Conservation (phyloP, 768 basidiomycete species). For the Lactarius pseudohatsudake region DNA sequence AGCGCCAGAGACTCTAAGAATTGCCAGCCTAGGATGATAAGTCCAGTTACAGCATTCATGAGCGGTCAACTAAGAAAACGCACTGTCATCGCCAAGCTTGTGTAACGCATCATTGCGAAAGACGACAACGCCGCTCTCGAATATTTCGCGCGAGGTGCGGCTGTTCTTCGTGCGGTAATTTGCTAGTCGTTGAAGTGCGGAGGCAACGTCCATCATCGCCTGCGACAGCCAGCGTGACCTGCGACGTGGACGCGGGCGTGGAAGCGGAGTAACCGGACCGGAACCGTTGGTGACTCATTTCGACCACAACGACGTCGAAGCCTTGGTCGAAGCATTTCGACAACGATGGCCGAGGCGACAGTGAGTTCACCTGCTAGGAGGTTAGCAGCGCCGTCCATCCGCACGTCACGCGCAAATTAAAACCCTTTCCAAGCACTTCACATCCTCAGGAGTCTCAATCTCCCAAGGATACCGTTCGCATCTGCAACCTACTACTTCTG, state of each 20-base stretch:
- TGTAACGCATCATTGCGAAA: conserved; percentile 35
- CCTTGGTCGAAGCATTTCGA: background rate
- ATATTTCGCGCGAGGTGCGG: conserved; percentile 38
- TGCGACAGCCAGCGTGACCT: background rate
- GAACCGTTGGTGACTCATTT: too few species aligned
- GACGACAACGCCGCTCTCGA: conserved; percentile 36
- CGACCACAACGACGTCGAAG: background rate
- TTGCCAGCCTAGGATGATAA: conserved; percentile 58
- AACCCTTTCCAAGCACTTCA: background rate
- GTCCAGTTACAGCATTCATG: background rate
- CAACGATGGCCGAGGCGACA: background rate
- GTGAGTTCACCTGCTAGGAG: background rate
- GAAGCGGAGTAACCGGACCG: conserved; percentile 14
- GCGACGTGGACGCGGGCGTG: background rate
- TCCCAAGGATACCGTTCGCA: conserved; percentile 40
- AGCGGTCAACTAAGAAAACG: conserved; percentile 1
- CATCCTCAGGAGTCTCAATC: background rate
- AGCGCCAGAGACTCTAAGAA: conserved; percentile 79
- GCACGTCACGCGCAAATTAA: background rate
- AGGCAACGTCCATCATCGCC: conserved; percentile 35
- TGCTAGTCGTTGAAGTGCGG: conserved; percentile 38
- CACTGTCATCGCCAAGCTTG: conserved; percentile 38
- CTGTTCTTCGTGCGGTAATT: conserved; percentile 36
- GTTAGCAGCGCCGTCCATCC: conserved; percentile 8
- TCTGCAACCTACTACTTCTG: conserved; percentile 49